Evolutionary conservation across 805 yeast species (phyloP).

Genomic region (Wickerhamiella hasegawae): DNA sequence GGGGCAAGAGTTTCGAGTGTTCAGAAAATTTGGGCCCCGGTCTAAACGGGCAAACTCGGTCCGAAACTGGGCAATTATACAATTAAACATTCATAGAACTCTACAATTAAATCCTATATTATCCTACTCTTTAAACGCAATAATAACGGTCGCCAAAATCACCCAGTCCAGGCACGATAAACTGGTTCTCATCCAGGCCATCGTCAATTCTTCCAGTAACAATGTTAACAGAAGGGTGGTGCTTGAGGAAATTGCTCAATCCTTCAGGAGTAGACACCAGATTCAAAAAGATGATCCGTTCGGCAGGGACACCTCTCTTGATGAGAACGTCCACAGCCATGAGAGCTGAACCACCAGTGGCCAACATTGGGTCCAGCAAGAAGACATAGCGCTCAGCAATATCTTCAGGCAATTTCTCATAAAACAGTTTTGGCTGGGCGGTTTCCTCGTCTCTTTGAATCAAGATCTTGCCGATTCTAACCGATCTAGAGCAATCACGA

Average conservation of each 20-base stretch:
- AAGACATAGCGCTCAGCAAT: constrained; percentile 79
- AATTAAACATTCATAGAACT: no score
- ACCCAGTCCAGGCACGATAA: constrained; percentile 88
- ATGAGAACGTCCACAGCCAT: constrained; percentile 90
- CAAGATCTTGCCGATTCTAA: constrained; percentile 87
- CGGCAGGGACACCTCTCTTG: constrained; percentile 72
- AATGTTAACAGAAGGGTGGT: constrained; percentile 71
- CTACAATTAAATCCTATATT: no score
- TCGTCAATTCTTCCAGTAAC: constrained; percentile 90
- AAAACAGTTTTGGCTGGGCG: constrained; percentile 78
- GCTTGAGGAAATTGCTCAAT: constrained; percentile 54
- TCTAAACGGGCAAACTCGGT: no score
- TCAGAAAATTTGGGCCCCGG: neutral
- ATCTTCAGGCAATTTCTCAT: constrained; percentile 88
- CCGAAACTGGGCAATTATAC: no score
- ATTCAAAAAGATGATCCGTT: constrained; percentile 78
- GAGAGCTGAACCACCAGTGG: constrained; percentile 96
- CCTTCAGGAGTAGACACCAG: constrained; percentile 94
- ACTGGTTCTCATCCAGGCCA: constrained; percentile 68
- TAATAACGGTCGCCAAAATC: constrained; percentile 97
- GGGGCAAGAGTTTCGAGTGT: no score
- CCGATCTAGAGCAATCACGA: constrained; percentile 93
- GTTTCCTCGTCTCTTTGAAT: constrained; percentile 98
- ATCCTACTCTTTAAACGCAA: constrained; percentile 51
- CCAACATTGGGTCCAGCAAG: constrained; percentile 90